These are phyloP conservation scores for Xanthoconium stramineum DNA, from an alignment of 768 basidiomycete species.

Conservation along the genomic window DNA sequence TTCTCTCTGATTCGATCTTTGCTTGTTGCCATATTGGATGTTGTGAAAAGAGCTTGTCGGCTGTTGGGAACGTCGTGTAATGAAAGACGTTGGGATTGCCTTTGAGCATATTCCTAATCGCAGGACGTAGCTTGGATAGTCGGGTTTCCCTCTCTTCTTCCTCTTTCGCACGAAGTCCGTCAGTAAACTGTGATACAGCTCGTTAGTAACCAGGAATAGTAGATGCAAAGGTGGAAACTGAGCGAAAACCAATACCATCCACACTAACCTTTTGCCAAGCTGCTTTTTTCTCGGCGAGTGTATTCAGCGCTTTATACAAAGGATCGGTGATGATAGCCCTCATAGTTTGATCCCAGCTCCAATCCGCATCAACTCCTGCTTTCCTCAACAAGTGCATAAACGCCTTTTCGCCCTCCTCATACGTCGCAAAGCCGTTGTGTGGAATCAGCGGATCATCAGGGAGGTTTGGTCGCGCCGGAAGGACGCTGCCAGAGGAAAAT, in stretches of 20 bases:
- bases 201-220: constrained; percentile 5
- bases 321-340: constrained; percentile 98
- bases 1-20: constrained; percentile 80
- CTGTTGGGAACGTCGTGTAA: constrained; percentile 88
- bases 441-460: constrained; percentile 88
- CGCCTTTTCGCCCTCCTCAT: constrained; percentile 91
- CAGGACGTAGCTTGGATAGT: constrained; percentile 82
- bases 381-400: constrained; percentile 88
- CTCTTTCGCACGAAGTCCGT: constrained; percentile 73
- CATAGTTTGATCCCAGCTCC: constrained; percentile 99
- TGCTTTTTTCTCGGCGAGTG: constrained; percentile 90
- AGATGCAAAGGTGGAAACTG: not conserved
- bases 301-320: constrained; percentile 90
- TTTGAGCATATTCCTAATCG: constrained; percentile 80
- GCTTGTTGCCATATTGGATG: constrained; percentile 92
- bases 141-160: constrained; percentile 83
- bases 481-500: constrained; percentile 53
- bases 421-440: constrained; percentile 81
- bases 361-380: constrained; percentile 85
- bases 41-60: constrained; percentile 79
- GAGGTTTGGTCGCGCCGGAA: constrained; percentile 74
- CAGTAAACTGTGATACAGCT: constrained; percentile 53
- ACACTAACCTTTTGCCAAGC: constrained; percentile 84
- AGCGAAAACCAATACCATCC: not conserved
- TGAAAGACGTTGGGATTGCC: constrained; percentile 87